phyloP scores from a whole-genome alignment of 345 rosid species.

The Chamaenerion angustifolium region DNA sequence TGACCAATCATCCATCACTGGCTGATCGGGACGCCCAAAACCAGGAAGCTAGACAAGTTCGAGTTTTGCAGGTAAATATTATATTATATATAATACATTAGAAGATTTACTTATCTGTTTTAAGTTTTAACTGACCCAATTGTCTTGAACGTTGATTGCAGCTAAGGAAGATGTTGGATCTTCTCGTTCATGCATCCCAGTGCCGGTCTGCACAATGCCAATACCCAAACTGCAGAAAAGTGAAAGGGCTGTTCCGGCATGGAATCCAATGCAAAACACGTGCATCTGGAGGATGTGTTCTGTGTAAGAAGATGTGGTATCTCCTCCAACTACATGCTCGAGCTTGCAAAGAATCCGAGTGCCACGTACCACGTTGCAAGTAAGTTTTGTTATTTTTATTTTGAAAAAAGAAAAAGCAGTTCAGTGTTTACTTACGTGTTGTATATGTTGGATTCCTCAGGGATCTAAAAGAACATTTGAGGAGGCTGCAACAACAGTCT shows the following conservation, averaged over 20 bases:
- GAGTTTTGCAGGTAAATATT: constrained; percentile 63
- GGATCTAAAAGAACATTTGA: constrained; percentile 85
- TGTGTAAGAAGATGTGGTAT: constrained; percentile 99
- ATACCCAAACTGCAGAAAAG: constrained; percentile 95
- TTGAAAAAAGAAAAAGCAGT: background rate
- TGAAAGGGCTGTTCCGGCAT: constrained; percentile 93
- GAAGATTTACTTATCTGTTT: too few relatives aligned
- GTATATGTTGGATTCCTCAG: constrained; percentile 26
- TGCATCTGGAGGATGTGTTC: constrained; percentile 85
- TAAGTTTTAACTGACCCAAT: too few relatives aligned
- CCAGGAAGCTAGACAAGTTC: constrained; percentile 83
- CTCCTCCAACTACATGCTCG: constrained; percentile 95
- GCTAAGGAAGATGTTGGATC: constrained; percentile 98
- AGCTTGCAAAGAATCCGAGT: constrained; percentile 91
- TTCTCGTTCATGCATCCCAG: constrained; percentile 92
- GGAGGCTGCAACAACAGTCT: constrained; percentile 91
- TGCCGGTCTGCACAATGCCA: constrained; percentile 76
- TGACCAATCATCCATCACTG: constrained; percentile 77
- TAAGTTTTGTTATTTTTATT: constrained; percentile 12
- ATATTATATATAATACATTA: too few relatives aligned
- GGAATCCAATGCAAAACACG: constrained; percentile 81
- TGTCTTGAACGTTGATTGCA: constrained; percentile 21
- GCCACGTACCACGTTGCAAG: constrained; percentile 99
- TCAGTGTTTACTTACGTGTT: background rate
- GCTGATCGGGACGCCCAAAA: constrained; percentile 96